phyloP scores from a whole-genome alignment of 352 stramenopile genomes.

The Phytophthora melonis region DNA sequence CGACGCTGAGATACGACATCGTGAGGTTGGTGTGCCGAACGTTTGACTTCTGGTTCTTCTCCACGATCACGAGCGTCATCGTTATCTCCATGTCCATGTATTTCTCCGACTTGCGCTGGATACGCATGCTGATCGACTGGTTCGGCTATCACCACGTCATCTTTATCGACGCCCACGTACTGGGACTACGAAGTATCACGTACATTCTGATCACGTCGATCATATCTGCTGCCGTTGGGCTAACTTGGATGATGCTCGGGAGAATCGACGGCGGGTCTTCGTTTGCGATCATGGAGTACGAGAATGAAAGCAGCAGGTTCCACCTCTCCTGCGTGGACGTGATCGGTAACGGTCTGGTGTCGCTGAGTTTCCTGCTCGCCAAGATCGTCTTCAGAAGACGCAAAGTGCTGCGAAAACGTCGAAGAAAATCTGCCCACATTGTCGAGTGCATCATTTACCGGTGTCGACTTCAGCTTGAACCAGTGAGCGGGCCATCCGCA shows the following conservation, averaged over 20 bases:
- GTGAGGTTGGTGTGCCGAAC: conserved; percentile 40
- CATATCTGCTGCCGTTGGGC: conserved; percentile 16
- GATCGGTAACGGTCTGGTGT: conserved; percentile 38
- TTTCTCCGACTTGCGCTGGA: conserved; percentile 38
- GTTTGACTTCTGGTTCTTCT: conserved; percentile 61
- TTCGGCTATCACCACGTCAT: conserved; percentile 45
- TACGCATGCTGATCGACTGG: conserved; percentile 39
- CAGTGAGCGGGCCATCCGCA: neutral
- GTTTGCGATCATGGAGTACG: conserved; percentile 32
- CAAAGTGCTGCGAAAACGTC: conserved; percentile 7
- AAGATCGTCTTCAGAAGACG: conserved; percentile 43
- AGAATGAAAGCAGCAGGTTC: conserved; percentile 22
- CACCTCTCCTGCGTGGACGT: conserved; percentile 31
- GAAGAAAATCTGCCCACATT: conserved; percentile 8
- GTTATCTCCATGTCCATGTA: conserved; percentile 36
- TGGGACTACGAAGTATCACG: conserved; percentile 30
- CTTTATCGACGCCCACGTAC: conserved; percentile 42
- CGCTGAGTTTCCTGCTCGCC: conserved; percentile 31
- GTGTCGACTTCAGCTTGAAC: conserved; percentile 24
- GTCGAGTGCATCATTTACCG: conserved; percentile 42
- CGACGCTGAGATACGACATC: conserved; percentile 47
- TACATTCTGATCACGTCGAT: conserved; percentile 10
- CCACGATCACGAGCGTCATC: conserved; percentile 35
- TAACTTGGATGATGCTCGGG: conserved; percentile 28
- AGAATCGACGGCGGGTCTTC: conserved; percentile 24